Base-by-base conservation (phyloP, 371 early-diverging fungal species). In the Actinomortierella wolfii region DNA sequence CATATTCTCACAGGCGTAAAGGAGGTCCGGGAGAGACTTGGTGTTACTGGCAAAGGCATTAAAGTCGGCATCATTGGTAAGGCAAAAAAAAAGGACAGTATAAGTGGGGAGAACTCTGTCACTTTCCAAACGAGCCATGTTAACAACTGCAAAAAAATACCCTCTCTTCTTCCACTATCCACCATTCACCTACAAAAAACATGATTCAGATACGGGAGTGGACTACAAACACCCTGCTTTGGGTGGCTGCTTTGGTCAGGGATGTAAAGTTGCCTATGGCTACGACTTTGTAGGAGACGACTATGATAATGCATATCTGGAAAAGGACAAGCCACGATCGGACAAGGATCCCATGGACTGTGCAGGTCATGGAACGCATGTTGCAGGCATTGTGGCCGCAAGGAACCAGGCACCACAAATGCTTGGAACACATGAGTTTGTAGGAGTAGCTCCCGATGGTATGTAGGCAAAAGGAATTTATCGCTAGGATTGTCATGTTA, bases 221-320 rank as follows among this genome's bases (percentile, higher is more conserved):
- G 85, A 87, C 50, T 87, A 83, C 64, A 67, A 57, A 51, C 93
- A 92, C 56, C 90, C 91, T 29, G 90, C 89, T 14, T 71, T 92
- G 20, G 91, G 89, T 26, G 88, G 78, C 11, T 70, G 76, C 54
- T 79, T 70, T 57, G 82, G 83, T 21, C 77, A 65, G 2, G 84
- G 80, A 9, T 87, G 89, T 51, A 77, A 77, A 17, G 78, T 81
- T 29, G 77, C 69, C 0, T 76, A 53, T 49, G 83, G 83, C 0
- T 59, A 78, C 54, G 86, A 89, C 57, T 85, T 88, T 69, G 85
- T 85, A 1, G 85, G 85, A 41, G 78, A 85, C 29, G 64, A 64
- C 15, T 82, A 76, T 29, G 65, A 54, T 24, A 77, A 77, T 17
- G 61, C 60, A 21, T 56, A 68, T 18, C 39, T 46, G 3, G 49